Conservation (phyloP, 1,284 basidiomycete species). For the Ustilago hordei region DNA sequence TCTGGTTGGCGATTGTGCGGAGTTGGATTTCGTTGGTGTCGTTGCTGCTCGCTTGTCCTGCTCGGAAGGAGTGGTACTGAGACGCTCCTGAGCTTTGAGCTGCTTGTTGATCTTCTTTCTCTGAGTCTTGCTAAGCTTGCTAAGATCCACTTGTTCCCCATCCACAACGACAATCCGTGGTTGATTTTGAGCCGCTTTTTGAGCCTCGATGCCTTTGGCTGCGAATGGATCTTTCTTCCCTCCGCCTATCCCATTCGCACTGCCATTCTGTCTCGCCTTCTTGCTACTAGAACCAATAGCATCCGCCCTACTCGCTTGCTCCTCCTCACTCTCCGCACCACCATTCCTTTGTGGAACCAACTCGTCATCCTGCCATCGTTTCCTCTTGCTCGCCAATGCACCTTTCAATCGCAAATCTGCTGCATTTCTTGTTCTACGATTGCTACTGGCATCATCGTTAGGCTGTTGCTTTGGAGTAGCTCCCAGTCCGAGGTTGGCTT, state of each 20-base stretch:
- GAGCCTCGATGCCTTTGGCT: constrained; percentile 34
- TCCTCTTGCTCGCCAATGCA: constrained; percentile 49
- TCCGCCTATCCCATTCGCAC: not conserved
- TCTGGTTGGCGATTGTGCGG: not conserved
- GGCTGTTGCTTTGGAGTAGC: constrained; percentile 36
- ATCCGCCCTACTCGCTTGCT: constrained; percentile 35
- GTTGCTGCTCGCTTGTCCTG: not conserved
- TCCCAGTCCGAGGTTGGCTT: constrained; percentile 59
- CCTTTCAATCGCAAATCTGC: constrained; percentile 54
- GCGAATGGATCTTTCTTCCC: constrained; percentile 45
- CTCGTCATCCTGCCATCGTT: constrained; percentile 31
- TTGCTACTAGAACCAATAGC: constrained; percentile 26
- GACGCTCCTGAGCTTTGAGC: constrained; percentile 28
- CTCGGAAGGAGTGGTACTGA: not conserved
- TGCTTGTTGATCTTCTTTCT: constrained; percentile 62
- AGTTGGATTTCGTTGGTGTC: not conserved
- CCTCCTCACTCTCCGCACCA: constrained; percentile 27
- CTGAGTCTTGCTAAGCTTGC: constrained; percentile 58
- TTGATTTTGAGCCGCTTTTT: constrained; percentile 37
- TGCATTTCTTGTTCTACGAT: constrained; percentile 26
- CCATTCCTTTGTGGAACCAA: not conserved
- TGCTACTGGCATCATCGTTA: not conserved
- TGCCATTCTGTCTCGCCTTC: constrained; percentile 25
- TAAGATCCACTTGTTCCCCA: constrained; percentile 33
- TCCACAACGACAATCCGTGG: constrained; percentile 28